Percentiles rank a stretch among this genome's conserved stretches.
These are phyloP conservation scores for Ogataea populi-albae DNA, from an alignment of 805 yeast genomes.

Conservation along the genomic window DNA sequence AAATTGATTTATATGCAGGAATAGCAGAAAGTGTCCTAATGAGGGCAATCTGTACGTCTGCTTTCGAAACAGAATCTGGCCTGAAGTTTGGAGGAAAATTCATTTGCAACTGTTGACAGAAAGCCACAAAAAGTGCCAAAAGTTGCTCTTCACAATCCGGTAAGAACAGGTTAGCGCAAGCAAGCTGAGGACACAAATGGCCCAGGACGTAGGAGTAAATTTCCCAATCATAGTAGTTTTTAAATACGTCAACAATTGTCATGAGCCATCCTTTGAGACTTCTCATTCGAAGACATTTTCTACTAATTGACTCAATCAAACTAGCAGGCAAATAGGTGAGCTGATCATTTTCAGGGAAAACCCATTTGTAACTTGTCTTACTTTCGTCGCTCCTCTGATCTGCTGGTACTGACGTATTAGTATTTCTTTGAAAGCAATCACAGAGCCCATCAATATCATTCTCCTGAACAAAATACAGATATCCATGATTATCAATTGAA, in stretches of 20 bases:
- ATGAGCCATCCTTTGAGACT: slow-evolving; percentile 53
- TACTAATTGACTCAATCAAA: slow-evolving; percentile 38
- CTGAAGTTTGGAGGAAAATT: slow-evolving; percentile 42
- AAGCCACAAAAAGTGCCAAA: slow-evolving; percentile 36
- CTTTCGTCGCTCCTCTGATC: slow-evolving; percentile 14
- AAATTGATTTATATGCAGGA: slow-evolving; percentile 54
- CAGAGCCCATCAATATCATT: slow-evolving; percentile 66
- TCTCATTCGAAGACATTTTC: slow-evolving; percentile 24
- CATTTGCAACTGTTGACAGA: slow-evolving; percentile 59
- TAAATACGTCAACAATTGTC: slow-evolving; percentile 47
- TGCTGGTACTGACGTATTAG: slow-evolving; percentile 26
- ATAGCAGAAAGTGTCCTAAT: slow-evolving; percentile 62
- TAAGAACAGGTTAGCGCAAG: slow-evolving; percentile 51
- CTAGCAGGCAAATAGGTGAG: slow-evolving; percentile 46
- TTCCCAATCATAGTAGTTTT: slow-evolving; percentile 64
- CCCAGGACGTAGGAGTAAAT: slow-evolving; percentile 62
- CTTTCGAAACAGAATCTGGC: slow-evolving; percentile 46
- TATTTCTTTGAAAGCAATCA: slow-evolving; percentile 53
- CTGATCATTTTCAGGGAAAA: slow-evolving; percentile 50
- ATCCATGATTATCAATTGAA: slow-evolving; percentile 38
- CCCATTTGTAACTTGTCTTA: slow-evolving; percentile 43
- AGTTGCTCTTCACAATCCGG: slow-evolving; percentile 40
- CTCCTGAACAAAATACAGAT: slow-evolving; percentile 50
- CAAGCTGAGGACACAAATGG: slow-evolving; percentile 68
- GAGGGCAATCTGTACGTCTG: slow-evolving; percentile 64